phyloP scores from a whole-genome alignment of 306 rosid genomes.

The Acacia confusa region DNA sequence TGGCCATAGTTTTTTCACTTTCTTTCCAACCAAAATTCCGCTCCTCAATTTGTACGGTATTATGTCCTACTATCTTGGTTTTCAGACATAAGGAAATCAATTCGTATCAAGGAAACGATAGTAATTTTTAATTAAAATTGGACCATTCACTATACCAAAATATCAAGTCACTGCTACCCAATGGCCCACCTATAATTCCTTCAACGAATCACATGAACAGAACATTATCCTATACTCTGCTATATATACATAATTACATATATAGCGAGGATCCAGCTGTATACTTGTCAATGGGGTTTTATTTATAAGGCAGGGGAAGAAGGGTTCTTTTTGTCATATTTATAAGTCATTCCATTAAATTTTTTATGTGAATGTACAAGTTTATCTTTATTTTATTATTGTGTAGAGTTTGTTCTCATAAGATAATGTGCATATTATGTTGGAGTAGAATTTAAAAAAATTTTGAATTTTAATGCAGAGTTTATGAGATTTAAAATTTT shows the following conservation, averaged over 20 bases:
- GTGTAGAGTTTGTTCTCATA: too few species aligned
- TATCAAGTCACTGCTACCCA: neutral
- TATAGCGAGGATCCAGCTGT: neutral
- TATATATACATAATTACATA: too few species aligned
- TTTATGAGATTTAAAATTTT: too few species aligned
- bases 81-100: neutral
- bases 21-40: neutral
- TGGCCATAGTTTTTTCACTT: neutral
- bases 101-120: neutral
- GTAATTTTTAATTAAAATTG: neutral
- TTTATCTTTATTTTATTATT: too few species aligned
- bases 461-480: too few species aligned
- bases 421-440: too few species aligned
- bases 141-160: neutral
- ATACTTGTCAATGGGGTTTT: too few species aligned
- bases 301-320: too few species aligned
- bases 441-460: too few species aligned
- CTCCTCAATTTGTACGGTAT: neutral
- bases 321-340: too few species aligned
- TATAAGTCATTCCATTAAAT: too few species aligned
- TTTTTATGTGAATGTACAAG: too few species aligned
- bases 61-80: neutral
- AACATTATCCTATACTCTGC: neutral
- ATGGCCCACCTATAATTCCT: neutral
- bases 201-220: neutral